Evolutionary conservation across 805 yeast genomes (phyloP), one percentile per base, ranked within the genome.

Genomic region (Candida easanensis): DNA sequence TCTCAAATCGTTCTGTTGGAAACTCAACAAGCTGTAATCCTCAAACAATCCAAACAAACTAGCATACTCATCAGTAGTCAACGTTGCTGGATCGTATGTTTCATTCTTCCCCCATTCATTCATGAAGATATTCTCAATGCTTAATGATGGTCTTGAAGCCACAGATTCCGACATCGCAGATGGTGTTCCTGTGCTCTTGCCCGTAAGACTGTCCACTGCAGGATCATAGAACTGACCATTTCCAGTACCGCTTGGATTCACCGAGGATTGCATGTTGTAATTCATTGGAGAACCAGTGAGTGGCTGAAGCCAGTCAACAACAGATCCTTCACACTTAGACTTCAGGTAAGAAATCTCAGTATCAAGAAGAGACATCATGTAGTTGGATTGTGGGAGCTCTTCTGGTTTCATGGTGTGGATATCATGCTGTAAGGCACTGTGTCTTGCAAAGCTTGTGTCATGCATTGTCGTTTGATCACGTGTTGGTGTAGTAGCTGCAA

Each of bases 21-120:
- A 30, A 18, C 23, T 30, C 36, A 46, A 19, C 23, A 43, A 18
- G 27, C 36, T 49, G 30, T 52, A 57, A 34, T 54, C 60, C 20
- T 57, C 60, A 44, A 57, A 56, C 19, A 57, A 31, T 5, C 57
- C 57, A 36, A 49, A 57, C 17, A 57, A 31, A 33, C 52, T 48
- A 8, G 56, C 51, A 27, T 52, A 56, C 20, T 57, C 60, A 23
- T 56, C 59, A 30, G 48, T 42, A 4, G 60, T 41, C 14, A 56
- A 31, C 5, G 45, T 17, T n/a, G 17, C 28, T 4, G 38, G 36
- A 18, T 37, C 44, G 15, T 25, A 21, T 2, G 31, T 3, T 22
- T 11, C 22, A 10, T 18, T 26, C 11, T 27, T 26, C 5, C 17
- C 40, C 18, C 26, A 13, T 9, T 17, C 34, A n/a, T 6, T 6